Evolutionary conservation across 352 stramenopile genomes (phyloP), one percentile per base, ranked within the genome.

Genomic region (Globisporangium solare): DNA sequence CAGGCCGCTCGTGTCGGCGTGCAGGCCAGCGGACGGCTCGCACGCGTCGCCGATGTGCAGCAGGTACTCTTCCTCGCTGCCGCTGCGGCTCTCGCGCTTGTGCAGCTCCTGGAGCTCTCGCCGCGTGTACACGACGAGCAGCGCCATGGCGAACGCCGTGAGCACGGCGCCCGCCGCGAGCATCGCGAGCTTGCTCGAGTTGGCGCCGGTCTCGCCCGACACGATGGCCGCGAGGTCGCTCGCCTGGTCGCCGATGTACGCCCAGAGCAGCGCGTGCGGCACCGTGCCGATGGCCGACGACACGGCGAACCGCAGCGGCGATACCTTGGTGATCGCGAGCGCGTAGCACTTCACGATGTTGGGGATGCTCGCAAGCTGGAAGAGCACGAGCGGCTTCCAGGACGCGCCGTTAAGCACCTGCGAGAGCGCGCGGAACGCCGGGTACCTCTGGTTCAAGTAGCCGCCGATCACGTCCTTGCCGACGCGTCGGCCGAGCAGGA

Each of bases 301-400:
- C 50, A 87, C 57, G 0, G 61, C 67, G 50, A 92, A 92, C 8
- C 79, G 68, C 43, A 54, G 52, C 18, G 70, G 47, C 18, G 79
- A 83, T 21, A 92, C 68, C 18, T 83, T 69, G 0, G 82, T 92
- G 54, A 92, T 84, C 45, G 82, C 77, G 14, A 92, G 61, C n/a
- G 61, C 85, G 67, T 90, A 92, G 62, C 76, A 84, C 53, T 89
- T 89, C 56, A 87, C 68, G n/a, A 89, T 64, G 54, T 92, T 92
- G 10, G 82, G 82, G 46, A 92, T 76, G 49, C 77, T 89, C 22
- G 82, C 88, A 47, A 92, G 50, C 58, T 92, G 82, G 55, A 86
- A 89, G 14, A 92, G 67, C 58, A 92, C 46, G 27, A 92, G 62
- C 21, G 82, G 82, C 57, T 92, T 92, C 79, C 79, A 92, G 46